phyloP scores from a whole-genome alignment of 805 yeast species.

The Isabelozyma gotoi region DNA sequence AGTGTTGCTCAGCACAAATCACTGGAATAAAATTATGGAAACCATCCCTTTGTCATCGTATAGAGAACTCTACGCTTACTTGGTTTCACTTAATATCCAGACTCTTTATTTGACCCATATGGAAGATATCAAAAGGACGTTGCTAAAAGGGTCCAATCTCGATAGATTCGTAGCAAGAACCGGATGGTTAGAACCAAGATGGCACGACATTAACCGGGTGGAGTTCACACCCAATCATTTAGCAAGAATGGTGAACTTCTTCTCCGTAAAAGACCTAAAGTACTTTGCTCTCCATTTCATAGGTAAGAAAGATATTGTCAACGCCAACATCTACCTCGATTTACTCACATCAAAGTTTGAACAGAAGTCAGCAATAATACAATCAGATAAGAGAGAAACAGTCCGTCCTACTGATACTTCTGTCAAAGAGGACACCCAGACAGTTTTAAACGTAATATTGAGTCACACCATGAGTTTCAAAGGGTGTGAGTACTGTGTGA shows the following conservation, averaged over 20 bases:
- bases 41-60: conserved; percentile 14
- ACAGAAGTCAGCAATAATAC: conserved; percentile 11
- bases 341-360: conserved; percentile 40
- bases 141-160: conserved; percentile 26
- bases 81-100: conserved; percentile 33
- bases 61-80: conserved; percentile 25
- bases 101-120: conserved; percentile 15
- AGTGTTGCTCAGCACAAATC: conserved; percentile 13
- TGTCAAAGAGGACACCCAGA: conserved; percentile 20
- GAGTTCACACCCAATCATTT: conserved; percentile 15
- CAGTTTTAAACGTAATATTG: conserved; percentile 27
- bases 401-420: conserved; percentile 12
- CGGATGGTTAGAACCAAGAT: conserved; percentile 33
- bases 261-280: conserved; percentile 24
- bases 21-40: conserved; percentile 16
- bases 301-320: conserved; percentile 25
- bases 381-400: background rate
- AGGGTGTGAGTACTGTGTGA: conserved; percentile 31
- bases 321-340: conserved; percentile 33
- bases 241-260: conserved; percentile 30
- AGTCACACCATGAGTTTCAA: conserved; percentile 36
- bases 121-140: conserved; percentile 17
- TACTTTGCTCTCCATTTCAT: conserved; percentile 21
- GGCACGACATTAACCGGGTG: conserved; percentile 32
- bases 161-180: conserved; percentile 36